These are phyloP conservation scores for Plasmodium relictum DNA, from an alignment of 169 alveolate genomes.

Conservation along the genomic window DNA sequence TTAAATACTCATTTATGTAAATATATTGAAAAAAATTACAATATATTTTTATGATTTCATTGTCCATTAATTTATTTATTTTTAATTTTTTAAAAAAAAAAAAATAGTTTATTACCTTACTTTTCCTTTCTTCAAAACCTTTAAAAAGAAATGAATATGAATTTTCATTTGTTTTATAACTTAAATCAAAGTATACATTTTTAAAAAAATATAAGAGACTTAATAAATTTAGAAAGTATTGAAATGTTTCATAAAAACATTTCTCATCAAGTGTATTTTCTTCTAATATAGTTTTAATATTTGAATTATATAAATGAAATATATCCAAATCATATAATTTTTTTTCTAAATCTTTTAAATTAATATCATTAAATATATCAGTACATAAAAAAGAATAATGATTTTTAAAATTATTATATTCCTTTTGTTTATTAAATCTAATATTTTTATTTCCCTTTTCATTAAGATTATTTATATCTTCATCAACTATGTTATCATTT, in stretches of 20 bases:
- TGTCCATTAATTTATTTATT: conserved; percentile 45
- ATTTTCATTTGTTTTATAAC: conserved; percentile 66
- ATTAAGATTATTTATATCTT: not conserved
- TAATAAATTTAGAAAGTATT: conserved; percentile 45
- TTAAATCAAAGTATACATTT: conserved; percentile 60
- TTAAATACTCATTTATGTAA: conserved; percentile 61
- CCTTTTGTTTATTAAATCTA: not conserved
- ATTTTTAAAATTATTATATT: conserved; percentile 29
- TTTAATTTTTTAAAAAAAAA: conserved; percentile 43
- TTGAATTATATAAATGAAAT: conserved; percentile 17
- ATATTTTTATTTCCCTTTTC: not conserved
- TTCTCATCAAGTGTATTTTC: conserved; percentile 19
- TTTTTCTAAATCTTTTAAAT: conserved; percentile 23
- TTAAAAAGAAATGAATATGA: conserved; percentile 69
- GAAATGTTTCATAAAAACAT: conserved; percentile 44
- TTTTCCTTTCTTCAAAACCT: conserved; percentile 77
- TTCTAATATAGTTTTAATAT: conserved; percentile 12
- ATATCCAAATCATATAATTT: conserved; percentile 19
- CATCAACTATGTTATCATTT: conserved; percentile 8
- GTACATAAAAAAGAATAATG: conserved; percentile 47
- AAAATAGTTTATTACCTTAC: conserved; percentile 48
- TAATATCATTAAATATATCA: conserved; percentile 43
- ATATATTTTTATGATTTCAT: conserved; percentile 63
- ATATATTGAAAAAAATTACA: conserved; percentile 71
- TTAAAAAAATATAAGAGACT: conserved; percentile 66